Conservation (phyloP, 2,329 filamentous ascomycete genomes). For the Aspergillus arachidicola region DNA sequence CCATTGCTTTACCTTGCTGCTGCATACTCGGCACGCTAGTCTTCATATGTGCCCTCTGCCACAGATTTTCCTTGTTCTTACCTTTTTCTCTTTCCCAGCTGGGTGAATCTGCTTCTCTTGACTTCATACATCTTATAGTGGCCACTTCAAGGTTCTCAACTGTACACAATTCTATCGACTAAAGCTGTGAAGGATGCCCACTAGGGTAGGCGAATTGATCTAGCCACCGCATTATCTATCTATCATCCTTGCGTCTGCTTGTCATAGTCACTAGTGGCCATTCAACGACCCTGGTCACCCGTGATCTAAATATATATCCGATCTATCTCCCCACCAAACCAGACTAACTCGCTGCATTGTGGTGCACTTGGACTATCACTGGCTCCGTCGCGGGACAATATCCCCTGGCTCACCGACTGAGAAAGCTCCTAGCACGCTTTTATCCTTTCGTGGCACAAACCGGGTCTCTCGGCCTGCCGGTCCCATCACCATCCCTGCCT, state of each 20-base stretch:
- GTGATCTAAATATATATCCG: slow-evolving; percentile 28
- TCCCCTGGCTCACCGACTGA: background rate
- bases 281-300: slow-evolving; percentile 6
- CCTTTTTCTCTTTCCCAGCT: background rate
- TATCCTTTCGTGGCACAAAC: slow-evolving; percentile 1
- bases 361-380: slow-evolving; percentile 17
- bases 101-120: background rate
- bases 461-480: background rate
- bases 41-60: slow-evolving; percentile 4
- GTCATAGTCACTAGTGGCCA: slow-evolving; percentile 7
- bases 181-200: background rate
- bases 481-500: slow-evolving; percentile 10
- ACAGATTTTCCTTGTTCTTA: slow-evolving; percentile 5
- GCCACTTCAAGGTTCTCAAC: background rate
- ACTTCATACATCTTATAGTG: background rate
- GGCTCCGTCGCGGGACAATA: slow-evolving; percentile 3
- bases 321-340: slow-evolving; percentile 22
- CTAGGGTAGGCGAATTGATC: background rate
- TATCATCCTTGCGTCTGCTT: slow-evolving; percentile 9
- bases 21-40: slow-evolving; percentile 25
- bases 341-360: slow-evolving; percentile 9
- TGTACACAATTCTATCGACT: background rate
- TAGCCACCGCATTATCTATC: slow-evolving; percentile 6
- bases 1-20: slow-evolving; percentile 11
- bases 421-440: background rate